Base-by-base conservation (phyloP, 805 yeast species). In the Ogataea nakhonphanomensis region DNA sequence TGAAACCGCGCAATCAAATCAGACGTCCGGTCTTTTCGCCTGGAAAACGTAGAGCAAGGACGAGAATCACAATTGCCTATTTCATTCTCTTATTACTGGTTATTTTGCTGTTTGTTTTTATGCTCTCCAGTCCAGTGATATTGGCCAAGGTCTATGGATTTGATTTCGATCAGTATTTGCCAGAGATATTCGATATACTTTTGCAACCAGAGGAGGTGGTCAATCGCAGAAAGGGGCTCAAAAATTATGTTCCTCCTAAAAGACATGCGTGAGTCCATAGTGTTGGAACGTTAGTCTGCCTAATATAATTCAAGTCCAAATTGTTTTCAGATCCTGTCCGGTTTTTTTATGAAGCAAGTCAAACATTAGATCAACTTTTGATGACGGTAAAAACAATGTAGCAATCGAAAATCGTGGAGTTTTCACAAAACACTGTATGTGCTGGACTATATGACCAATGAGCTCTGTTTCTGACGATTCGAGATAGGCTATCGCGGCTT, bases 21-120 rank as follows among this genome's bases (percentile, higher is more conserved):
- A 64, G 76, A 7, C 71, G 76, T 3, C 69, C 68, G 17, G 62
- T 74, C 2, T 60, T 74, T 6, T 63, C 76, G 1, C 59, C 67
- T 7, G 44, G 49, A 13, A 70, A 61, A 42, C 69, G 74, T 40
- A 65, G 66, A 45, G 55, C 70, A 37, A 64, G 62, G 45, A 62
- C 70, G 29, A 59, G 70, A 32, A 45, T 55, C 5, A 54, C 61
- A 1, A 45, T 51, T 9, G 30, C 41, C 65, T 74, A 26, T 46
- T 53, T 66, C 5, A 8, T 69, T 4, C 37, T 74, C 1, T 76
- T 72, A 46, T 22, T 69, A 2, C 8, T 58, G 2, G 49, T 61
- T 4, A 38, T 64, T 22, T 25, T 54, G 0, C 7, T 62, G 1
- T 61, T 70, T 34, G 53, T 65, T 3, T 35, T 60, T 7, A 36